Evolutionary conservation across 352 stramenopile species (phyloP).

Genomic region (Phytophthora boehmeriae): DNA sequence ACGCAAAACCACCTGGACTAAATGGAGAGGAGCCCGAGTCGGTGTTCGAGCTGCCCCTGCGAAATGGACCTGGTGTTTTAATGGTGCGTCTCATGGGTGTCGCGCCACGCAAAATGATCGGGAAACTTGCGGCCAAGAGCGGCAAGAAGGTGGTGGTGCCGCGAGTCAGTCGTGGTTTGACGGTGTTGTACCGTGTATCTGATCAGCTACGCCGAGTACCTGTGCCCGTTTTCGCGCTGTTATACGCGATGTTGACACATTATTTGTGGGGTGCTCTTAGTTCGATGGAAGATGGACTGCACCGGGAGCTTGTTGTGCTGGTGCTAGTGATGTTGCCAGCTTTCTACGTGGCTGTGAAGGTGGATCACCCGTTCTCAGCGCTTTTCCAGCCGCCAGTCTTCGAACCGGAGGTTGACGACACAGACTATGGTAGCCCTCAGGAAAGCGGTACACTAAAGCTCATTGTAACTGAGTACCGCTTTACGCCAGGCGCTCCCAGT

Average conservation of each 20-base stretch:
- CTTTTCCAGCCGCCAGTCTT: constrained; percentile 53
- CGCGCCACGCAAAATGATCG: constrained; percentile 49
- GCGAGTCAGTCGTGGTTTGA: constrained; percentile 22
- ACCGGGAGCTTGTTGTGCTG: constrained; percentile 60
- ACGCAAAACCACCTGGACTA: constrained; percentile 34
- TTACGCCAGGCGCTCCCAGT: constrained; percentile 24
- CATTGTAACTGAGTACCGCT: constrained; percentile 79
- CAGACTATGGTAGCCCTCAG: constrained; percentile 17
- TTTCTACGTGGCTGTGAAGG: constrained; percentile 76
- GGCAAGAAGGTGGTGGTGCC: constrained; percentile 20
- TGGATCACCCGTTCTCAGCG: constrained; percentile 74
- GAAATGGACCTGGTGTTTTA: constrained; percentile 61
- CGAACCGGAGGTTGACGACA: constrained; percentile 27
- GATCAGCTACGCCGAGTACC: constrained; percentile 52
- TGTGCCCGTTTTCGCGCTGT: constrained; percentile 66
- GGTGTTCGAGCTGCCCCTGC: constrained; percentile 64
- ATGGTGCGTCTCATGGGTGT: constrained; percentile 63
- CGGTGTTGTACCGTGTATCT: constrained; percentile 47
- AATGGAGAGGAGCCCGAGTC: constrained; percentile 46
- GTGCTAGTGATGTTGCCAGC: constrained; percentile 62
- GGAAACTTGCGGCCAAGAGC: constrained; percentile 40
- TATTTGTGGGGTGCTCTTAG: constrained; percentile 58
- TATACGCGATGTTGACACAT: constrained; percentile 74
- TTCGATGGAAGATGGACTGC: constrained; percentile 45
- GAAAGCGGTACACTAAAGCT: constrained; percentile 66